Conservation (phyloP, 305 asterid genomes). For the Coffea humblotiana region DNA sequence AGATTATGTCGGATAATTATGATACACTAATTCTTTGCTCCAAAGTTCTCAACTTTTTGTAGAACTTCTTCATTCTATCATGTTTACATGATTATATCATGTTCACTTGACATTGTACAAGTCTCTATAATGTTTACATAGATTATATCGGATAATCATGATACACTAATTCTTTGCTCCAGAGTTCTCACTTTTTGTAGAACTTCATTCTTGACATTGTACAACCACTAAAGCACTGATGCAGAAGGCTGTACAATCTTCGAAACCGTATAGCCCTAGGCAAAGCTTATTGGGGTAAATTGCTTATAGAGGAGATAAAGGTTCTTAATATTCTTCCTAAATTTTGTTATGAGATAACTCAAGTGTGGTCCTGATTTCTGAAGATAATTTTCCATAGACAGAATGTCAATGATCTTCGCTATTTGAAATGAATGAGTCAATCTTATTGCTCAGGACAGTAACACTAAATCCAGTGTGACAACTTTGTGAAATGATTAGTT, state of each 20-base stretch:
- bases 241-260: not conserved
- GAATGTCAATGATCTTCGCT: not conserved
- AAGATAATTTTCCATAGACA: not conserved
- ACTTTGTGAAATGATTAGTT: not conserved
- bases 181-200: not conserved
- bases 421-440: not conserved
- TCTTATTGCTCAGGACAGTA: not conserved
- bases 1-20: not conserved
- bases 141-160: not conserved
- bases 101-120: not conserved
- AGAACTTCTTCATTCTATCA: not conserved
- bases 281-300: not conserved
- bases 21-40: not conserved
- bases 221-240: not conserved
- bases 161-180: not conserved
- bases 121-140: not conserved
- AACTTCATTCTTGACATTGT: not conserved
- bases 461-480: not conserved
- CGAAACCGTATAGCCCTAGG: not conserved
- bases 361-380: not conserved
- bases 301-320: not conserved
- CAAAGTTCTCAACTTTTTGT: not conserved
- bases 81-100: not conserved
- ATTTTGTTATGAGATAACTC: not conserved
- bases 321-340: not conserved